Percentiles rank a stretch among this genome's conserved stretches.
Evolutionary conservation across 2,329 filamentous ascomycete genomes (phyloP).

Genomic region (Clathrospora elynae): DNA sequence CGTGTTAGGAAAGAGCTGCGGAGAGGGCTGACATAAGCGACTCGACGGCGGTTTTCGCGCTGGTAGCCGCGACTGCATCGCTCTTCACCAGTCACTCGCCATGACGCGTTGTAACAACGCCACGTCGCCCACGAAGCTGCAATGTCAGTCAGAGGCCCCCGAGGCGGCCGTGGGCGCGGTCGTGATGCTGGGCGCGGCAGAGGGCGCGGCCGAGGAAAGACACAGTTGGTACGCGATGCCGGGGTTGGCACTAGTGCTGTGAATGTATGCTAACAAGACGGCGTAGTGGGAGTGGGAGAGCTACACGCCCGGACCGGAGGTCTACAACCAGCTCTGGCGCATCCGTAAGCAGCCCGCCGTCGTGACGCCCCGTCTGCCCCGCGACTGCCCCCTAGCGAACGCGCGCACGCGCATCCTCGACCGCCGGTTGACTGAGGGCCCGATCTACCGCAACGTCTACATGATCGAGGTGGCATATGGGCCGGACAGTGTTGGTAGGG

Average conservation of each 20-base stretch:
- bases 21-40: too few relatives aligned
- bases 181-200: conserved; percentile 16
- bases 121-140: too few relatives aligned
- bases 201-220: conserved; percentile 22
- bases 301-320: conserved; percentile 34
- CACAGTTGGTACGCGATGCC: conserved; percentile 18
- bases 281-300: conserved; percentile 38
- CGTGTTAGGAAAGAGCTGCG: too few relatives aligned
- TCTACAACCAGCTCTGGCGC: conserved; percentile 40
- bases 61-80: too few relatives aligned
- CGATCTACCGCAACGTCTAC: conserved; percentile 33
- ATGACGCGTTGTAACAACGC: too few relatives aligned
- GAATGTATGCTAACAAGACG: conserved; percentile 3
- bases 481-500: neutral
- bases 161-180: conserved; percentile 24
- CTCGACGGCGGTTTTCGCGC: too few relatives aligned
- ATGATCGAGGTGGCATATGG: conserved; percentile 26
- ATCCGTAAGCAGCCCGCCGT: conserved; percentile 33
- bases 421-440: conserved; percentile 36
- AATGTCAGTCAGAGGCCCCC: conserved; percentile 34
- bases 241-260: neutral
- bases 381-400: conserved; percentile 35
- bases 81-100: too few relatives aligned
- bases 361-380: conserved; percentile 32
- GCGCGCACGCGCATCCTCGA: conserved; percentile 37